These are phyloP conservation scores for Acer saccharum DNA, from an alignment of 345 rosid species.

Conservation along the genomic window DNA sequence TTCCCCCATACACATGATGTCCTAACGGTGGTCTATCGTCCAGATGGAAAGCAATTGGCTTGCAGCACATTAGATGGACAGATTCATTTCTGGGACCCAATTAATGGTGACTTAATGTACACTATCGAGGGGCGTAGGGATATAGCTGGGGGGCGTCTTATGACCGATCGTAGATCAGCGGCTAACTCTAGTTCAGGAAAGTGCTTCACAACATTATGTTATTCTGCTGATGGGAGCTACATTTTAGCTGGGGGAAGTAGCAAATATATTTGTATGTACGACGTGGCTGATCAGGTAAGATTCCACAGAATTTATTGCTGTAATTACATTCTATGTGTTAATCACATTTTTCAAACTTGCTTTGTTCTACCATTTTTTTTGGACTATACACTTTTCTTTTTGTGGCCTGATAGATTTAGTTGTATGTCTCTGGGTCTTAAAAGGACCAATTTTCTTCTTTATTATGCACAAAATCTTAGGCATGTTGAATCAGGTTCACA, in stretches of 20 bases:
- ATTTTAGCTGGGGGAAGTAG: slow-evolving; percentile 94
- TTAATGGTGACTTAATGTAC: slow-evolving; percentile 84
- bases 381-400: background rate
- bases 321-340: background rate
- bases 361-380: background rate
- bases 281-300: slow-evolving; percentile 92
- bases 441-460: background rate
- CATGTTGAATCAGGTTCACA: background rate
- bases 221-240: slow-evolving; percentile 95
- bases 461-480: background rate
- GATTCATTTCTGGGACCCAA: slow-evolving; percentile 96
- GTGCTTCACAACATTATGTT: slow-evolving; percentile 87
- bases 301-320: background rate
- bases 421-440: background rate
- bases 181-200: slow-evolving; percentile 96
- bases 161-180: slow-evolving; percentile 90
- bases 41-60: slow-evolving; percentile 94
- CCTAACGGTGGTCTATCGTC: slow-evolving; percentile 84
- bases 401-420: background rate
- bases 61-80: slow-evolving; percentile 91
- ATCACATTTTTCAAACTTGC: background rate
- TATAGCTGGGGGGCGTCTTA: slow-evolving; percentile 90
- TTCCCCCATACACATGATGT: slow-evolving; percentile 93
- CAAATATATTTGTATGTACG: slow-evolving; percentile 97
- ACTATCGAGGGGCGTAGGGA: slow-evolving; percentile 97